Base-by-base conservation (phyloP, 495 filamentous ascomycete species). In the Talaromyces nanjingensis region DNA sequence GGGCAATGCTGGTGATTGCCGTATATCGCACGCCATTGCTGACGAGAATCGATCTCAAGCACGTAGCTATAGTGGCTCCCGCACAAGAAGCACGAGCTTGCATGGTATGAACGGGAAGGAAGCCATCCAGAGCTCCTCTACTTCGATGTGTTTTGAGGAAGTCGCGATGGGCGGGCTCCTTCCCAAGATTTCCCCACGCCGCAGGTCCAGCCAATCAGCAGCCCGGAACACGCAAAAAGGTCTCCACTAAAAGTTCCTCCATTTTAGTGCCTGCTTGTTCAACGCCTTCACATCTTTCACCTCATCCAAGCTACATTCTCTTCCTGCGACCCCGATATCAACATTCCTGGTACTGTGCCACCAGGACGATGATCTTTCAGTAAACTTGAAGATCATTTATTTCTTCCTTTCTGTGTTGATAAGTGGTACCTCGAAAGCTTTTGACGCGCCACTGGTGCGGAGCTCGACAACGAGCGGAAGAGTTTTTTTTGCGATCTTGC, bases 1-100 rank as follows among this genome's bases (percentile, higher is more conserved):
- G 70, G 63, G 72, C 73, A 73, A 76, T 71, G 45, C 73, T 71
- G 56, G 71, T 75, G 63, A 77, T 71, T 2, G 69, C 70, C 58
- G 72, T 70, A 60, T 75, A 69, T 24, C 70, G 61, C 18, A 24
- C 42, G 60, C 14, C n/a, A 42, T 57, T 65, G 29, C 68, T 71
- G 34, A 59, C 64, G 52, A 72, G 67, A 12, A 65, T 49, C 6
- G 47, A 45, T 37, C 12, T 47, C 11, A 31, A 62, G 60, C 45
- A 29, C 27, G 60, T 54, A 53, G 22, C 7, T n/a, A 62, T 29
- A 31, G 52, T 25, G 1, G 11, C 11, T 27, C 60, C 52, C 12
- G 24, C 45, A 62, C 42, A 37, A 62, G 29, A 62, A 53, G 29
- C 42, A 22, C 60, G 47, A 33, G 45, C 47, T 29, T 52, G 60